These are phyloP conservation scores for Candida dendrica DNA, from an alignment of 805 yeast genomes.

Conservation along the genomic window DNA sequence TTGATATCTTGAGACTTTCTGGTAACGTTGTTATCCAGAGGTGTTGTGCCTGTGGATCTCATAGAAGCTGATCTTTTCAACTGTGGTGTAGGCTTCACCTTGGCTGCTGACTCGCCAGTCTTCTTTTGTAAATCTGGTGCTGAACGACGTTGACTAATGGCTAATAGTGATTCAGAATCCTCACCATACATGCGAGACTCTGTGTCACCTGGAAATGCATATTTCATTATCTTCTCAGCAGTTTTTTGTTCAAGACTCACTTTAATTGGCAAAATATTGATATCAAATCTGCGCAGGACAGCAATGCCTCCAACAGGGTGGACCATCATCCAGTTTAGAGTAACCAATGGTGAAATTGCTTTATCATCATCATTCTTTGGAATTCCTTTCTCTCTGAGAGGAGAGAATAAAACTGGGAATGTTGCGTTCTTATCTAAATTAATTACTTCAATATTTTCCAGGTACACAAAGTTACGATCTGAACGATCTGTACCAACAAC, in stretches of 20 bases:
- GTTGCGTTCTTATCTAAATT: constrained; percentile 50
- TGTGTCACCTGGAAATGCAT: constrained; percentile 53
- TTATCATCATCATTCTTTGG: constrained; percentile 4
- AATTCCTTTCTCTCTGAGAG: constrained; percentile 25
- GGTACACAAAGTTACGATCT: constrained; percentile 50
- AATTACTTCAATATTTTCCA: constrained; percentile 61
- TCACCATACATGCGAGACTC: constrained; percentile 9
- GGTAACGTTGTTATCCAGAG: no score
- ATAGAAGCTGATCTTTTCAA: no score
- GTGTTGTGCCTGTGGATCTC: no score
- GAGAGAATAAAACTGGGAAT: constrained; percentile 67
- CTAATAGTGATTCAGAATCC: constrained; percentile 8
- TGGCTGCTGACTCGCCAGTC: no score
- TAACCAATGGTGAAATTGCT: constrained; percentile 27
- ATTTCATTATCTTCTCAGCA: constrained; percentile 53
- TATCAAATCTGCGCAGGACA: constrained; percentile 59
- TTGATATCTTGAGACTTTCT: no score
- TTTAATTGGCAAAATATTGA: constrained; percentile 58
- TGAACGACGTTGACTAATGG: background rate
- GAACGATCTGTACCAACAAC: constrained; percentile 61
- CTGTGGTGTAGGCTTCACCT: no score
- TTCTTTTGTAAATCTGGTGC: background rate
- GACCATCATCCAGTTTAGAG: constrained; percentile 68
- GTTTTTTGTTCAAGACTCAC: constrained; percentile 68
- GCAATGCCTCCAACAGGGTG: constrained; percentile 87